These are phyloP conservation scores for Phytophthora hibernalis DNA, from an alignment of 352 stramenopile genomes.

Conservation along the genomic window DNA sequence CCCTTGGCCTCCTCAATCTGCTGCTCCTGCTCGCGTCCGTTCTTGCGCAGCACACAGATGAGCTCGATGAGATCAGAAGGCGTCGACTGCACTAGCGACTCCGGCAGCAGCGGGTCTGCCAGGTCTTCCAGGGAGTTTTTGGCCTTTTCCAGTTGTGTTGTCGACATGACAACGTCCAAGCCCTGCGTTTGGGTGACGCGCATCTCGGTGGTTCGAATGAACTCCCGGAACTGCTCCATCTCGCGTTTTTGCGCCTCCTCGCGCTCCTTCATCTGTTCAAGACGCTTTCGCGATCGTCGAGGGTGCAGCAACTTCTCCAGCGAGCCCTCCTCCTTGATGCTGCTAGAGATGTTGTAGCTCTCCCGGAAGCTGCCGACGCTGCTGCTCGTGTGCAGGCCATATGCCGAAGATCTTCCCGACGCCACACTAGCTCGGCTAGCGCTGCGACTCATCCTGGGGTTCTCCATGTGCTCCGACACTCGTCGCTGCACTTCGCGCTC, in stretches of 20 bases:
- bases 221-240: slow-evolving; percentile 90
- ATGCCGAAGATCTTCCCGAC: slow-evolving; percentile 25
- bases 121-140: slow-evolving; percentile 51
- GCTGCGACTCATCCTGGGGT: slow-evolving; percentile 28
- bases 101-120: slow-evolving; percentile 57
- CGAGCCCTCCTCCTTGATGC: slow-evolving; percentile 54
- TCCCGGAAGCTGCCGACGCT: slow-evolving; percentile 45
- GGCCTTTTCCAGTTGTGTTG: slow-evolving; percentile 30
- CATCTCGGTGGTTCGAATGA: slow-evolving; percentile 76
- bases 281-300: slow-evolving; percentile 62
- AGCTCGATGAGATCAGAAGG: slow-evolving; percentile 74
- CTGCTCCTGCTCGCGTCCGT: slow-evolving; percentile 72
- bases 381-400: slow-evolving; percentile 26
- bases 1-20: slow-evolving; percentile 80
- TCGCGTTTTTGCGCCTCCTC: slow-evolving; percentile 83
- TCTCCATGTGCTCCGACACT: slow-evolving; percentile 58
- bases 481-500: slow-evolving; percentile 82
- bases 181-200: slow-evolving; percentile 28
- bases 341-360: slow-evolving; percentile 39
- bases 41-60: slow-evolving; percentile 72
- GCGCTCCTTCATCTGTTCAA: slow-evolving; percentile 70
- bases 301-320: slow-evolving; percentile 83
- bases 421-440: slow-evolving; percentile 21
- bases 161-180: slow-evolving; percentile 26
- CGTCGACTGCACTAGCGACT: slow-evolving; percentile 55